Conservation (phyloP, 148 eudicot species). For the Spergularia bocconei region DNA sequence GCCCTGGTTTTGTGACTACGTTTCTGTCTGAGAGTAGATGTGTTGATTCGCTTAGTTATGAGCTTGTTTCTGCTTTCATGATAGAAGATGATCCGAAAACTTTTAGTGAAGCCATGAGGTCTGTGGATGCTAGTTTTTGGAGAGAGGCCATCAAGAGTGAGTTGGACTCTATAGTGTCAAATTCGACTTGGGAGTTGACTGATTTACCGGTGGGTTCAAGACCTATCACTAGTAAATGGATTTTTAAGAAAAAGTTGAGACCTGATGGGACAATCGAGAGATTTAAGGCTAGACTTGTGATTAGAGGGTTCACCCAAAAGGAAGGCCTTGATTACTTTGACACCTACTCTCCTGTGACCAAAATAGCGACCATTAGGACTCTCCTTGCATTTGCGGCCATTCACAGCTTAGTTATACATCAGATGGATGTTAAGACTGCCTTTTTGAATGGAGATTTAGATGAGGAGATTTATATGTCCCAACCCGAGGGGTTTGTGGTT, state of each 20-base stretch:
- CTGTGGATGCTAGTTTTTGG: not conserved
- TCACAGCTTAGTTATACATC: too few species aligned
- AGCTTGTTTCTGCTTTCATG: not conserved
- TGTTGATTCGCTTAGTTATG: not conserved
- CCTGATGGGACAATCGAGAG: not conserved
- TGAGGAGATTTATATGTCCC: too few species aligned
- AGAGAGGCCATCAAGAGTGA: not conserved
- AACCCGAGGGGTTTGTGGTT: not conserved
- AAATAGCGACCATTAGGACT: too few species aligned
- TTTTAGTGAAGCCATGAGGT: not conserved
- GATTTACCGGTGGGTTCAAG: too few species aligned
- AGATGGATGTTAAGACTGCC: too few species aligned
- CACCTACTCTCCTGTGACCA: too few species aligned
- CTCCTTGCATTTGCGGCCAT: too few species aligned
- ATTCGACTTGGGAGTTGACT: too few species aligned
- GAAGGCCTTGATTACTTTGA: too few species aligned
- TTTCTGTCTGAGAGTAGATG: not conserved
- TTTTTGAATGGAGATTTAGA: too few species aligned
- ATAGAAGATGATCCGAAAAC: not conserved
- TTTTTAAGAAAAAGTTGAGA: too few species aligned
- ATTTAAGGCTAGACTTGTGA: not conserved
- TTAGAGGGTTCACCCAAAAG: not conserved
- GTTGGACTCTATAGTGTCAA: not conserved
- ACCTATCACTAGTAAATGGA: too few species aligned
- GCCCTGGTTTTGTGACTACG: not conserved